Conservation (phyloP, 2,329 filamentous ascomycete genomes). For the Boeremia lycopersici region DNA sequence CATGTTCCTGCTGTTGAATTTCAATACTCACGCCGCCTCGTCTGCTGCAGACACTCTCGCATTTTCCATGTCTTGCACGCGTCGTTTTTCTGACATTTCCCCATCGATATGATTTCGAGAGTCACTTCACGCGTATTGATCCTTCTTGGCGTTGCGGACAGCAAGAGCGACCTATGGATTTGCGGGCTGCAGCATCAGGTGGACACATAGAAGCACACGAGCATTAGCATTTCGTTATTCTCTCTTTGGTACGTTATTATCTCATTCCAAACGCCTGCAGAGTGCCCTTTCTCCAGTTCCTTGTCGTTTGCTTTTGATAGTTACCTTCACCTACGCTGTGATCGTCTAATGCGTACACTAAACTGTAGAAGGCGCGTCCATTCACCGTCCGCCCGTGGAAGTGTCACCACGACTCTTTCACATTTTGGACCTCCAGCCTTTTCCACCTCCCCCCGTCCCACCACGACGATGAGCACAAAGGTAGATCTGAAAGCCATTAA, state of each 20-base stretch:
- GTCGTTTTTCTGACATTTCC: background rate
- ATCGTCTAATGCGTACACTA: slow-evolving; percentile 9
- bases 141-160: slow-evolving; percentile 3
- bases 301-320: background rate
- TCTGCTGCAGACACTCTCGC: slow-evolving; percentile 11
- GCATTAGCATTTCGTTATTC: background rate
- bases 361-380: slow-evolving; percentile 12
- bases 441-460: background rate
- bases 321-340: slow-evolving; percentile 10
- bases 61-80: slow-evolving; percentile 7
- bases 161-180: slow-evolving; percentile 8
- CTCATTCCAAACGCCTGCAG: background rate
- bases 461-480: background rate
- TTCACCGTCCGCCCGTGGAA: background rate
- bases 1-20: slow-evolving; percentile 13
- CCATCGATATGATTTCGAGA: slow-evolving; percentile 2
- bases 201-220: slow-evolving; percentile 5
- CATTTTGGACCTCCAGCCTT: background rate
- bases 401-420: slow-evolving; percentile 2
- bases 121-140: background rate
- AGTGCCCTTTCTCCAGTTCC: background rate
- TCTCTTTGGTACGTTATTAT: slow-evolving; percentile 1
- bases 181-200: slow-evolving; percentile 3
- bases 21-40: slow-evolving; percentile 10
- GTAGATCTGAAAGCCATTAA: background rate